Evolutionary conservation across 371 early-diverging fungal genomes (phyloP).

Genomic region (Thermomucor indicae-seudaticae): DNA sequence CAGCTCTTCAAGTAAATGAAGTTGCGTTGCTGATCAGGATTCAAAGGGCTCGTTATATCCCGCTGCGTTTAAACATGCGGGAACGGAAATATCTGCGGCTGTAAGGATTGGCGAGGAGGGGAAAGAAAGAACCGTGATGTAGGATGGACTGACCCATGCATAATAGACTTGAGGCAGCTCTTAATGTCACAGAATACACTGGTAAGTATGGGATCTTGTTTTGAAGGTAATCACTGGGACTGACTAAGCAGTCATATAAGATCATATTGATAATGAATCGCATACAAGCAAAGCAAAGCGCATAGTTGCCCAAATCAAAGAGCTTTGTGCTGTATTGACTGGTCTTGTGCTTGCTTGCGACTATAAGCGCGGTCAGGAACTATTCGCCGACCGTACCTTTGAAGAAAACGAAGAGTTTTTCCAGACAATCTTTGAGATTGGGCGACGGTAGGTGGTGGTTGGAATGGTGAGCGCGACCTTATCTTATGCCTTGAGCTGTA

Average conservation of each 20-base stretch:
- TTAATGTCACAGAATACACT: constrained; percentile 78
- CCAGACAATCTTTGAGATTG: constrained; percentile 90
- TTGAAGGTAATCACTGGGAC: background rate
- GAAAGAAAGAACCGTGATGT: background rate
- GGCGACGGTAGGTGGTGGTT: constrained; percentile 61
- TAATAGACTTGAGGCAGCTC: constrained; percentile 78
- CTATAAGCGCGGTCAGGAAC: constrained; percentile 77
- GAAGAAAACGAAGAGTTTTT: constrained; percentile 84
- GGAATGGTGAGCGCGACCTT: background rate
- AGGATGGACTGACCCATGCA: constrained; percentile 1
- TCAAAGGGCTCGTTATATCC: constrained; percentile 80
- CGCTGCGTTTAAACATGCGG: constrained; percentile 78
- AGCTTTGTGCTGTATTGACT: constrained; percentile 88
- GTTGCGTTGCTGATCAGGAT: background rate
- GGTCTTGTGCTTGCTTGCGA: constrained; percentile 84
- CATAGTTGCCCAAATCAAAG: constrained; percentile 90
- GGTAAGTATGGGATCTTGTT: constrained; percentile 12
- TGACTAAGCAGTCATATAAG: constrained; percentile 24
- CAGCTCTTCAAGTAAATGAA: background rate
- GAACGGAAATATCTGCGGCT: constrained; percentile 89
- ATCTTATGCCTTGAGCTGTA: constrained; percentile 2
- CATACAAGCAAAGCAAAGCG: constrained; percentile 83
- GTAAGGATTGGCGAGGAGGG: constrained; percentile 14
- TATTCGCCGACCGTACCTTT: constrained; percentile 78
- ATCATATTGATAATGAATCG: constrained; percentile 88